phyloP scores from a whole-genome alignment of 169 alveolate genomes.

The Eimeria maxima region DNA sequence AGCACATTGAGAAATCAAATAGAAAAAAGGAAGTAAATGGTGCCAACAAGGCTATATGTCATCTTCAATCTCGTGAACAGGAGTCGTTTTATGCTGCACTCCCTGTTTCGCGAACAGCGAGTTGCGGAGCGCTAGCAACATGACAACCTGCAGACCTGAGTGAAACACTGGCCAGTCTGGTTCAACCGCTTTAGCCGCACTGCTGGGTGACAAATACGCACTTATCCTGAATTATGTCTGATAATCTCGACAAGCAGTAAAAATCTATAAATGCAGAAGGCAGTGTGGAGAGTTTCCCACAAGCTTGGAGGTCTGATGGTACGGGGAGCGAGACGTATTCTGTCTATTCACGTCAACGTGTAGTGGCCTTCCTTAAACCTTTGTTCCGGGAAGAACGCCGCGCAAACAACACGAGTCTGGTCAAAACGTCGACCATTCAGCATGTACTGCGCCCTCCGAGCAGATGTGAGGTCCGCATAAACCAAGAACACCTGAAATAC shows the following conservation, averaged over 20 bases:
- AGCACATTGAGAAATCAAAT: background rate
- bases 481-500: constrained; percentile 90
- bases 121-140: background rate
- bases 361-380: constrained; percentile 89
- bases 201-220: constrained; percentile 15
- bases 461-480: constrained; percentile 89
- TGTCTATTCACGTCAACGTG: constrained; percentile 87
- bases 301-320: background rate
- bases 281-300: constrained; percentile 9
- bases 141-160: background rate
- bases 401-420: constrained; percentile 92
- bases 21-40: background rate
- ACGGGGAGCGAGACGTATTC: background rate
- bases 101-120: background rate
- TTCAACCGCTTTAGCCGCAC: background rate
- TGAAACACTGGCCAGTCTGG: background rate
- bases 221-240: background rate
- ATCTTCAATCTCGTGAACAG: background rate
- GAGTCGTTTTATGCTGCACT: background rate
- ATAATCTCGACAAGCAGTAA: background rate
- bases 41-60: background rate
- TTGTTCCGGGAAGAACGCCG: constrained; percentile 94
- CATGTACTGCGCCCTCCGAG: constrained; percentile 94
- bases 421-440: constrained; percentile 93
- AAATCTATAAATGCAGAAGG: background rate